phyloP scores from a whole-genome alignment of 768 basidiomycete genomes.

The Collybia sp. region DNA sequence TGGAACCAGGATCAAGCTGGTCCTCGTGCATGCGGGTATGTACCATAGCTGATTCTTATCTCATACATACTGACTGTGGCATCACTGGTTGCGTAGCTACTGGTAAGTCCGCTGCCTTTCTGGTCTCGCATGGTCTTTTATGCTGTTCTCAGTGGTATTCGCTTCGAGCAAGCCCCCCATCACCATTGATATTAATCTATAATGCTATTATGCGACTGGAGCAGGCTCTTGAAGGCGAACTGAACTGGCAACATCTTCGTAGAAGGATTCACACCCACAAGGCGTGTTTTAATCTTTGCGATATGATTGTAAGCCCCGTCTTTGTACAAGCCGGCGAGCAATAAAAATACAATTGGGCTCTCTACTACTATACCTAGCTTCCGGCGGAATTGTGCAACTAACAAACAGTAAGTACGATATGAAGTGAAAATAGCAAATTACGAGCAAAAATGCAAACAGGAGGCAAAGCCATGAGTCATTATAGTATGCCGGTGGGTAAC shows the following conservation, averaged over 20 bases:
- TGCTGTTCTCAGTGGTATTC: conserved; percentile 62
- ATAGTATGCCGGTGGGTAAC: conserved; percentile 30
- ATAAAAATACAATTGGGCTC: conserved; percentile 53
- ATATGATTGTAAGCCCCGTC: conserved; percentile 10
- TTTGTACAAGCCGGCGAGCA: conserved; percentile 25
- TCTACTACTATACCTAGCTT: conserved; percentile 47
- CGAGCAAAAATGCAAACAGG: conserved; percentile 18
- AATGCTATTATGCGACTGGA: conserved; percentile 9
- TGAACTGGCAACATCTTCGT: no score
- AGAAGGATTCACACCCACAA: conserved; percentile 4
- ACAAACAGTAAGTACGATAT: conserved; percentile 36
- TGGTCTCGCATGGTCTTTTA: conserved; percentile 2
- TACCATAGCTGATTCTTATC: conserved; percentile 13
- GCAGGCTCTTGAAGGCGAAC: background rate
- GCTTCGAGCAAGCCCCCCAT: conserved; percentile 83
- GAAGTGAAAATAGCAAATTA: conserved; percentile 20
- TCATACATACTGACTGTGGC: conserved; percentile 5
- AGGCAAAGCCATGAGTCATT: conserved; percentile 30
- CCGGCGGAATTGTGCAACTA: conserved; percentile 44
- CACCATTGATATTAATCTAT: conserved; percentile 44
- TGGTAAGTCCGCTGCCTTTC: conserved; percentile 22
- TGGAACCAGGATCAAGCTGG: conserved; percentile 76
- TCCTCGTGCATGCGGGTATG: conserved; percentile 86
- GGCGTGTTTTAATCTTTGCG: conserved; percentile 12
- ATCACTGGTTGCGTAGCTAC: conserved; percentile 20